Base-by-base conservation (phyloP, 495 filamentous ascomycete genomes). In the Aspergillus cristatus region DNA sequence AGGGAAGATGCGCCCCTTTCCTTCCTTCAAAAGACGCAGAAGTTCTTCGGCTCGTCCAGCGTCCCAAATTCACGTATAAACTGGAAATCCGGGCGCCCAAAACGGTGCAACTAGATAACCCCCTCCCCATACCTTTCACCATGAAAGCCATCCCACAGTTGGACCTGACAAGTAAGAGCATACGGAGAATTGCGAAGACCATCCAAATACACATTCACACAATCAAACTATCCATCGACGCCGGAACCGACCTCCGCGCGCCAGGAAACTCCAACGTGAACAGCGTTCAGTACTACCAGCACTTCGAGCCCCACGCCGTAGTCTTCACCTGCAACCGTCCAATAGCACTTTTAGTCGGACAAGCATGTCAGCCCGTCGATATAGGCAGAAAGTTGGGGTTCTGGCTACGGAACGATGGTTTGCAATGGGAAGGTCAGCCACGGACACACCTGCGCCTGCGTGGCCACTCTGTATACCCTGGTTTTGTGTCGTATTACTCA, bases 11-110 rank as follows among this genome's bases (percentile, higher is more conserved):
- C 38, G 1, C 29, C 34, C 5, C 38, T 50, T 16, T 39, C 38
- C 1, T 11, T 46, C 28, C 42, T 35, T 15, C 30, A 46, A 24
- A 42, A 42, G 15, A 34, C 36, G 7, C 18, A 24, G 1, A 46
- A 46, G 16, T 22, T 50, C 17, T 36, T 50, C 26, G 34, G 32
- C 15, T 42, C 42, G 2, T 50, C 47, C 3, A 46, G 32, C 11
- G 39, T 50, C 10, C 47, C 47, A 15, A 33, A 5, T 40, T 42
- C 14, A 15, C 7, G 14, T 40, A 12, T 25, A 40, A 40, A 5
- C 12, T 40, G 14, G 28, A 40, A 12, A 11, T 40, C 24, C 6
- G 6, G 6, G 24, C 11, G 6, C 24, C 24, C 11, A 6, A 6
- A 11, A 11, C 11, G 24, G 11, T 26, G 24, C 24, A 26, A 26